Percentiles rank a stretch among this genome's conserved stretches.
These are phyloP conservation scores for Arachis monticola DNA, from an alignment of 331 rosid species.

Conservation along the genomic window DNA sequence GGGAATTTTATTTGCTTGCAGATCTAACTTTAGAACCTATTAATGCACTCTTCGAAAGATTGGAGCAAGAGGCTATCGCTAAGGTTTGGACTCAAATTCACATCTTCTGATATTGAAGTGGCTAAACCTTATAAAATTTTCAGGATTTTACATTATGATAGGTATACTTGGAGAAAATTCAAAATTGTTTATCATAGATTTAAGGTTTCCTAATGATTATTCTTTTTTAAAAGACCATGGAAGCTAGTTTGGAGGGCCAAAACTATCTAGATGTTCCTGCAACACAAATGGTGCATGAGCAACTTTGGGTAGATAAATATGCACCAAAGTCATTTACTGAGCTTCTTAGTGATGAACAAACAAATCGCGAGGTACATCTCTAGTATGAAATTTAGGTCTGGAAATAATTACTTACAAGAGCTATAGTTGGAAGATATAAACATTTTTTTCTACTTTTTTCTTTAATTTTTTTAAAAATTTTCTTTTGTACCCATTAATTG, in stretches of 20 bases:
- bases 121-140: conserved; percentile 3
- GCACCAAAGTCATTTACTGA: conserved; percentile 87
- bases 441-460: conserved; percentile 10
- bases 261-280: conserved; percentile 56
- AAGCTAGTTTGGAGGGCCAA: conserved; percentile 65
- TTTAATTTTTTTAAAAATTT: not conserved
- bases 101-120: conserved; percentile 23
- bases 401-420: conserved; percentile 6
- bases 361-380: conserved; percentile 86
- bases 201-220: conserved; percentile 18
- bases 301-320: conserved; percentile 96
- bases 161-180: conserved; percentile 13
- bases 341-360: conserved; percentile 97
- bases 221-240: conserved; percentile 61
- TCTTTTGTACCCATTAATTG: conserved; percentile 24
- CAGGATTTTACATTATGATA: not conserved
- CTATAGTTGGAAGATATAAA: conserved; percentile 23
- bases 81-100: conserved; percentile 63
- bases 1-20: conserved; percentile 42
- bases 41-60: conserved; percentile 60
- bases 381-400: conserved; percentile 12
- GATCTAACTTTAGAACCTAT: conserved; percentile 75
- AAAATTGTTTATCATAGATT: conserved; percentile 6
- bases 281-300: conserved; percentile 56
- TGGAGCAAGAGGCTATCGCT: conserved; percentile 79